Conservation (phyloP, 2,329 filamentous ascomycete genomes). For the Fusarium bulbicola region DNA sequence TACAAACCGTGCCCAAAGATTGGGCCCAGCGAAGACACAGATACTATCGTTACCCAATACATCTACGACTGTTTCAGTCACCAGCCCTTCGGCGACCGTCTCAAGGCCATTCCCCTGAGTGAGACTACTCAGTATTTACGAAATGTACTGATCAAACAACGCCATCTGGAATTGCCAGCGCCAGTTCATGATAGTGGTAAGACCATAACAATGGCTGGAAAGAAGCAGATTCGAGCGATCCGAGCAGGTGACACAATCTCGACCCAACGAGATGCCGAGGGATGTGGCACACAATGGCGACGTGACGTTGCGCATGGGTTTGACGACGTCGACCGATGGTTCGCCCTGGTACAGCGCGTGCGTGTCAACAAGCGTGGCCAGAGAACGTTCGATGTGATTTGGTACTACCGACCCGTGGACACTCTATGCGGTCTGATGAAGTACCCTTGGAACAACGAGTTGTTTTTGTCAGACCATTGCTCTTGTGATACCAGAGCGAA, state of each 20-base stretch:
- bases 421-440: slow-evolving; percentile 74
- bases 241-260: slow-evolving; percentile 60
- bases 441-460: slow-evolving; percentile 76
- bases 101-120: slow-evolving; percentile 52
- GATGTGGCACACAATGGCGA: slow-evolving; percentile 65
- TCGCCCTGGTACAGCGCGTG: slow-evolving; percentile 72
- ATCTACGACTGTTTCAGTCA: slow-evolving; percentile 71
- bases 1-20: slow-evolving; percentile 42
- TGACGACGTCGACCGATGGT: slow-evolving; percentile 67
- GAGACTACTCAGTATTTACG: slow-evolving; percentile 42
- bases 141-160: slow-evolving; percentile 39
- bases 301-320: slow-evolving; percentile 55
- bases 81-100: slow-evolving; percentile 65
- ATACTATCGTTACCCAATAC: slow-evolving; percentile 76
- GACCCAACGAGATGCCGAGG: slow-evolving; percentile 54
- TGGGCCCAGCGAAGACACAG: neutral
- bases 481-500: slow-evolving; percentile 65
- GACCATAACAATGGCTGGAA: slow-evolving; percentile 23
- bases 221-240: slow-evolving; percentile 47
- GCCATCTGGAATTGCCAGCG: slow-evolving; percentile 42
- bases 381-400: slow-evolving; percentile 70
- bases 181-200: slow-evolving; percentile 37
- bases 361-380: slow-evolving; percentile 48
- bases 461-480: slow-evolving; percentile 82
- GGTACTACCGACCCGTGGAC: slow-evolving; percentile 77